These are phyloP conservation scores for Alliaria petiolata DNA, from an alignment of 345 rosid genomes.

Conservation along the genomic window DNA sequence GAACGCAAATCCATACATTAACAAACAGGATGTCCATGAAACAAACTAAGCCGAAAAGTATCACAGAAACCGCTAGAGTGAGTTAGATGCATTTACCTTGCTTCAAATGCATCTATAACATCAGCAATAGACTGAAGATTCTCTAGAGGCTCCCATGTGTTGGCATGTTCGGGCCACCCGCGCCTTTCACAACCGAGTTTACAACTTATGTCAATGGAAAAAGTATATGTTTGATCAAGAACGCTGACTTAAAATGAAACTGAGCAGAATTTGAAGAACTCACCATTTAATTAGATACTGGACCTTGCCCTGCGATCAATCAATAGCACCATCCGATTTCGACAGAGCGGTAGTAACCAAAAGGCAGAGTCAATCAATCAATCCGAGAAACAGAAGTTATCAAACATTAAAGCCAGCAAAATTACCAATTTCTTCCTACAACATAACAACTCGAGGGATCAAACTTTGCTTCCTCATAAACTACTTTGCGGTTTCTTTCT, in stretches of 20 bases:
- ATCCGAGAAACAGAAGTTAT: too few species aligned
- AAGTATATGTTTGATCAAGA: slow-evolving; percentile 1
- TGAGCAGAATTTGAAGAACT: slow-evolving; percentile 26
- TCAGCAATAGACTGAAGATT: slow-evolving; percentile 89
- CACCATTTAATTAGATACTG: slow-evolving; percentile 98
- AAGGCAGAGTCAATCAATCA: too few species aligned
- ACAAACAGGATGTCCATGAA: neutral
- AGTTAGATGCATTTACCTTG: slow-evolving; percentile 47
- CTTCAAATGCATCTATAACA: slow-evolving; percentile 91
- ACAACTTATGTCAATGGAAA: slow-evolving; percentile 24
- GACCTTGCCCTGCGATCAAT: slow-evolving; percentile 59
- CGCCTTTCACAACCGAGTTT: slow-evolving; percentile 58
- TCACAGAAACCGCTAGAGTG: neutral
- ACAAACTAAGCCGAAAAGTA: slow-evolving; percentile 2
- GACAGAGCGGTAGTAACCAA: neutral
- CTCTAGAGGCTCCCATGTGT: slow-evolving; percentile 99
- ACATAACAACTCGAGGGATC: neutral
- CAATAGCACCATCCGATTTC: slow-evolving; percentile 7
- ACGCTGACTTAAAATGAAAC: neutral
- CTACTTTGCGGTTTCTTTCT: neutral
- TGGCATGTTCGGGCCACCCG: slow-evolving; percentile 92
- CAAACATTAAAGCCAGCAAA: too few species aligned
- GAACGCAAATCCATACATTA: slow-evolving; percentile 1
- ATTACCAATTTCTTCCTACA: neutral
- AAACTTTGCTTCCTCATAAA: neutral